Percentiles rank a stretch among this genome's conserved stretches.
Evolutionary conservation across 306 rosid species (phyloP).

Genomic region (Castanea sativa): DNA sequence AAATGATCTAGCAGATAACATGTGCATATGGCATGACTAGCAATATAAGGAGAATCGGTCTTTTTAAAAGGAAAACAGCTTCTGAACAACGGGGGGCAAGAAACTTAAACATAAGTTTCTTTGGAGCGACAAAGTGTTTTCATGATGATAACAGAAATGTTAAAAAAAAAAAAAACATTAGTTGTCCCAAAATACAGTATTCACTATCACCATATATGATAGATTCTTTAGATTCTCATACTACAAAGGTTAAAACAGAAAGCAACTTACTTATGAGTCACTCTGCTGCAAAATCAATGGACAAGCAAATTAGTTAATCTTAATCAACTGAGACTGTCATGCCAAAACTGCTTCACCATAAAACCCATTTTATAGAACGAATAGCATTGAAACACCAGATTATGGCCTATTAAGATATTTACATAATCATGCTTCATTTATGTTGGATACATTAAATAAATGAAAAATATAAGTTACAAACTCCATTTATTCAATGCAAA

Average conservation of each 20-base stretch:
- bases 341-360: not conserved
- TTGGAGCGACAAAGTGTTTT: too few relatives aligned
- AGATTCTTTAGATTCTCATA: not conserved
- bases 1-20: not conserved
- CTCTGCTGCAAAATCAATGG: not conserved
- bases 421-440: not conserved
- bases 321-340: constrained; percentile 1
- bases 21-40: not conserved
- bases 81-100: not conserved
- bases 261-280: not conserved
- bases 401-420: not conserved
- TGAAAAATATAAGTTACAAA: not conserved
- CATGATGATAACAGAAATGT: not conserved
- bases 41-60: not conserved
- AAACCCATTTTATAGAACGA: not conserved
- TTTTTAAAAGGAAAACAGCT: not conserved
- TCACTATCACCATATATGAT: not conserved
- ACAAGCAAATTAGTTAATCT: not conserved
- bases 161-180: not conserved
- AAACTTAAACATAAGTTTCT: not conserved
- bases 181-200: not conserved
- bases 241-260: not conserved
- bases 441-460: not conserved
- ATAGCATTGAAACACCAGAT: not conserved
- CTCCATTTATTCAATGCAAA: not conserved